Conservation (phyloP, 192 early-diverging fungal genomes). For the Geranomyces variabilis region DNA sequence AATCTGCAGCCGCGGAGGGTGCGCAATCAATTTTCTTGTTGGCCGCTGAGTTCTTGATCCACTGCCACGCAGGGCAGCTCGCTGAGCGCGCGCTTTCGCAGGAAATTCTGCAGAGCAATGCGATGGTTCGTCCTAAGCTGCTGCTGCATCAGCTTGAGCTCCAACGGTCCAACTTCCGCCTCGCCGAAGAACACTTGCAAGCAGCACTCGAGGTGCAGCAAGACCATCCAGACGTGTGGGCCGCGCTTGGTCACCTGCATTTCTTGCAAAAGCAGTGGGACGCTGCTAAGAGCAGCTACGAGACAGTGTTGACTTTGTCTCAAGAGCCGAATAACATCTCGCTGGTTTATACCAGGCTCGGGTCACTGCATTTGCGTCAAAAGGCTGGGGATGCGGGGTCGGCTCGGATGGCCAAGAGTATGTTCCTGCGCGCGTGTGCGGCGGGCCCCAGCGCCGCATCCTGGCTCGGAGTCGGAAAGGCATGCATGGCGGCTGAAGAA, state of each 20-base stretch:
- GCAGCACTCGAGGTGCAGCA: slow-evolving; percentile 56
- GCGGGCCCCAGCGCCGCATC: slow-evolving; percentile 40
- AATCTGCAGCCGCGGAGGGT: slow-evolving; percentile 1
- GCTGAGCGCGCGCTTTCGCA: slow-evolving; percentile 58
- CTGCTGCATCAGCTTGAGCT: slow-evolving; percentile 54
- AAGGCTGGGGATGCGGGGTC: slow-evolving; percentile 26
- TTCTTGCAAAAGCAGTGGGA: slow-evolving; percentile 50
- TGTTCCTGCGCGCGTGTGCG: slow-evolving; percentile 56
- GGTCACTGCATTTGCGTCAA: slow-evolving; percentile 48
- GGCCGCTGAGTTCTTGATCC: slow-evolving; percentile 57
- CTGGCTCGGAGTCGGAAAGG: slow-evolving; percentile 60
- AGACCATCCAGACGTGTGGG: slow-evolving; percentile 59
- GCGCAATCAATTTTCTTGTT: slow-evolving; percentile 40
- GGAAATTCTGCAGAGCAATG: slow-evolving; percentile 48
- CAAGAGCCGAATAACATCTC: slow-evolving; percentile 48
- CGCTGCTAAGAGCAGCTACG: slow-evolving; percentile 53
- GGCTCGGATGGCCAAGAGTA: slow-evolving; percentile 52
- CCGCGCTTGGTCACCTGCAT: slow-evolving; percentile 56
- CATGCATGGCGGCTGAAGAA: slow-evolving; percentile 52
- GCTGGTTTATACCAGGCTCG: slow-evolving; percentile 56
- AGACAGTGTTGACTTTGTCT: slow-evolving; percentile 55
- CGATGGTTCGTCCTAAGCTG: slow-evolving; percentile 49
- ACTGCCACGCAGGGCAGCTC: slow-evolving; percentile 51
- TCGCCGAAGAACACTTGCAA: slow-evolving; percentile 46
- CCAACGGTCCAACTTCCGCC: slow-evolving; percentile 44